Conservation (phyloP, 495 filamentous ascomycete species). For the Jackrogersella minutella region DNA sequence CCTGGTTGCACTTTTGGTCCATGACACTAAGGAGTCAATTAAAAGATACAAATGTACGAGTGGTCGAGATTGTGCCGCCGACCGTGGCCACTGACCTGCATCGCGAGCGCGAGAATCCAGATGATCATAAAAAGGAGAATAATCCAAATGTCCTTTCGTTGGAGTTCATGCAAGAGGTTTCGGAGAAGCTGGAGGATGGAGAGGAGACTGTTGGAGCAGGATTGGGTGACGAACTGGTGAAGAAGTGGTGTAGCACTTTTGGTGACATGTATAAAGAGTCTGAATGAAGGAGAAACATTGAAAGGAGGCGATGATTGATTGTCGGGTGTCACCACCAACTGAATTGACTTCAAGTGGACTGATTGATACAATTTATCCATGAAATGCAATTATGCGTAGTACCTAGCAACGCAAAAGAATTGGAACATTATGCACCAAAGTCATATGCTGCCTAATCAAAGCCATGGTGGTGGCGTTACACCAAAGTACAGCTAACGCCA, state of each 20-base stretch:
- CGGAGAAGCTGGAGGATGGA: constrained; percentile 46
- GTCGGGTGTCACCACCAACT: too few species aligned
- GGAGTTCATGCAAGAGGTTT: constrained; percentile 54
- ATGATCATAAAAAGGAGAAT: constrained; percentile 50
- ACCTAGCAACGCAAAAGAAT: too few species aligned
- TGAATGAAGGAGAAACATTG: too few species aligned
- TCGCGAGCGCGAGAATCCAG: constrained; percentile 56
- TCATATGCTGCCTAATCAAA: constrained; percentile 9
- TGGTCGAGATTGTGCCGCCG: constrained; percentile 1
- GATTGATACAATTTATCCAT: too few species aligned
- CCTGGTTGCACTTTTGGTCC: not conserved
- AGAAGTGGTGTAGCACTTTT: constrained; percentile 2
- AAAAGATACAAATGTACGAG: not conserved
- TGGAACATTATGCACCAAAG: not conserved
- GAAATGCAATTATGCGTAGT: too few species aligned
- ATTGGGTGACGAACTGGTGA: not conserved
- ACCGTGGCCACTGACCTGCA: constrained; percentile 57
- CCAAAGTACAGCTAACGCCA: constrained; percentile 6
- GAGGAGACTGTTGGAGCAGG: constrained; percentile 43
- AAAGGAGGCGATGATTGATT: not conserved
- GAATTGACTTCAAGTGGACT: too few species aligned
- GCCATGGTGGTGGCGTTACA: not conserved
- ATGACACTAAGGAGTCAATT: not conserved
- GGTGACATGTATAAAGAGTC: constrained; percentile 7
- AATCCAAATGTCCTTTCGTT: constrained; percentile 51